These are phyloP conservation scores for Phytophthora pisi DNA, from an alignment of 352 stramenopile species.

Conservation along the genomic window DNA sequence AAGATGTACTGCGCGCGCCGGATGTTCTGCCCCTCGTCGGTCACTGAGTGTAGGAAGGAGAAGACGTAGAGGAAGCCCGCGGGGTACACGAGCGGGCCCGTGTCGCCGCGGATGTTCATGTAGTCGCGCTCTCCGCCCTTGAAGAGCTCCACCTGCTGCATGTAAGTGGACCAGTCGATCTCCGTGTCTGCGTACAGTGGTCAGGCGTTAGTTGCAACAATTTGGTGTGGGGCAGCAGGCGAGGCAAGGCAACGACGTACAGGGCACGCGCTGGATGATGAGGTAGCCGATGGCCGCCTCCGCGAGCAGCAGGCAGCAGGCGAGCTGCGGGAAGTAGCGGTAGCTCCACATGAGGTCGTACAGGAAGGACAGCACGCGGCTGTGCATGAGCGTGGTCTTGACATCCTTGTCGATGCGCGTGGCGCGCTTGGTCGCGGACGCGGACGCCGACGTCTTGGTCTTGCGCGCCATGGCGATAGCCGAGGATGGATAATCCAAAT, in stretches of 20 bases:
- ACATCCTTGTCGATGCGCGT: conserved; percentile 90
- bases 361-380: conserved; percentile 69
- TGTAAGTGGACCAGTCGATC: conserved; percentile 99
- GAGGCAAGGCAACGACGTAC: conserved; percentile 39
- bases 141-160: conserved; percentile 96
- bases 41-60: conserved; percentile 92
- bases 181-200: conserved; percentile 90
- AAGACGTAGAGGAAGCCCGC: conserved; percentile 98
- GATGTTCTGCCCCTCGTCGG: conserved; percentile 84
- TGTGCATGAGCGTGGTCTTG: conserved; percentile 77
- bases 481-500: conserved; percentile 5
- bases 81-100: conserved; percentile 98
- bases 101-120: conserved; percentile 94
- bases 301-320: conserved; percentile 53
- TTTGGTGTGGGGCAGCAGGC: not conserved
- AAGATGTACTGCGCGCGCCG: conserved; percentile 95
- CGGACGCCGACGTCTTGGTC: conserved; percentile 26
- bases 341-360: conserved; percentile 91
- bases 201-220: not conserved
- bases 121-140: conserved; percentile 96
- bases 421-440: conserved; percentile 35
- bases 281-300: conserved; percentile 71
- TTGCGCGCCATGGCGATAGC: conserved; percentile 38
- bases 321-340: conserved; percentile 78
- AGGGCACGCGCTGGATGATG: conserved; percentile 84